A percentile compares a stretch with the other conserved stretches of the same genome.
These are phyloP conservation scores for Tulasnella sp. DNA, from an alignment of 768 basidiomycete genomes.

Conservation along the genomic window DNA sequence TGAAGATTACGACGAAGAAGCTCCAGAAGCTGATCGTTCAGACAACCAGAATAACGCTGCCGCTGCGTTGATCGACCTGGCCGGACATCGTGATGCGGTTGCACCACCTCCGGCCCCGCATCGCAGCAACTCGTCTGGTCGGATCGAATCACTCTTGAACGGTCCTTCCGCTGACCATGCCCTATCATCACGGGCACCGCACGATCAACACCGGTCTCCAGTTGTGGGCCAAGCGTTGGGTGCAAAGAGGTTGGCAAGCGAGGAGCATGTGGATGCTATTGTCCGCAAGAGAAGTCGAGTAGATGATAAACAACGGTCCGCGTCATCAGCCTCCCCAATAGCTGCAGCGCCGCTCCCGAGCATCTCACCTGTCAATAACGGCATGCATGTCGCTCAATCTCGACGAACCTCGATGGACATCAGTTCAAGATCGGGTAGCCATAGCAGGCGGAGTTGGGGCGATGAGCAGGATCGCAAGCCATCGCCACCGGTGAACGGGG, in stretches of 20 bases:
- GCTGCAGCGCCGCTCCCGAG: background rate
- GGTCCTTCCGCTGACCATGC: conserved; percentile 6
- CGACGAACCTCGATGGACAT: conserved; percentile 10
- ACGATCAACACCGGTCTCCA: background rate
- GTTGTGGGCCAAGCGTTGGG: background rate
- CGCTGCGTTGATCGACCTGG: conserved; percentile 68
- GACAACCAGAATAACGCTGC: conserved; percentile 34
- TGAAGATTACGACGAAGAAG: conserved; percentile 87
- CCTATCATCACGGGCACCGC: background rate
- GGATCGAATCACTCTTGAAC: conserved; percentile 4
- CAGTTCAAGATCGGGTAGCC: background rate
- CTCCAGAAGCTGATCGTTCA: conserved; percentile 3
- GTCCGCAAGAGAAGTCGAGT: conserved; percentile 10
- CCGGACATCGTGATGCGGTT: conserved; percentile 29
- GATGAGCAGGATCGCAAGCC: conserved; percentile 8
- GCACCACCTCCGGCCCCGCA: background rate
- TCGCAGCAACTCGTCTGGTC: background rate
- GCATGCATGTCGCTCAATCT: background rate
- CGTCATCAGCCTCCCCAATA: background rate
- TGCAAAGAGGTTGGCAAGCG: conserved; percentile 3
- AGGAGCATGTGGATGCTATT: conserved; percentile 2
- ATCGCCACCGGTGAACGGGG: background rate
- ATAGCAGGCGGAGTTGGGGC: background rate
- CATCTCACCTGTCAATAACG: background rate
- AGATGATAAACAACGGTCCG: background rate